Evolutionary conservation across 352 stramenopile genomes (phyloP), one percentile per base, ranked within the genome.

Genomic region (Aphanomyces invadans): DNA sequence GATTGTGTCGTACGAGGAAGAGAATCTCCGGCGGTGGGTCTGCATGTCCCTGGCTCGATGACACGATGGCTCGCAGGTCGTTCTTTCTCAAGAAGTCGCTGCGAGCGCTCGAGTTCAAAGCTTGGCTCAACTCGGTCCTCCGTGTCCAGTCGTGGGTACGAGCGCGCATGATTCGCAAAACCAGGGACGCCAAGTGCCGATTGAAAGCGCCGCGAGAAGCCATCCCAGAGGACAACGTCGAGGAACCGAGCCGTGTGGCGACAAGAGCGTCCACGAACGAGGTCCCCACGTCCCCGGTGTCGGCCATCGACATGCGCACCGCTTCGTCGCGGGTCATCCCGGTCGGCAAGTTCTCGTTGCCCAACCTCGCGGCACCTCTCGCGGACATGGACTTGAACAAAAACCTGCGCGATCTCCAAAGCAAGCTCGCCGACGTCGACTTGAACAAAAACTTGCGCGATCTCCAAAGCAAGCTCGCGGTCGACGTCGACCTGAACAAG

Each of bases 1-100:
- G 81, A 89, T 92, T 78, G 89, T 92, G 69, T 88, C 78, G 61
- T 78, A 92, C 71, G 83, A 92, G 42, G 83, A 92, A 71, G 83
- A 90, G 68, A 82, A 78, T 74, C 56, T 92, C 29, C 81, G 83
- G 25, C 81, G 83, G 60, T 67, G 39, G 3, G 19, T 42, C 1
- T 42, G 3, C 56, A 15, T 23, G n/a, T 39, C 26, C 17, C 25
- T 66, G 4, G 9, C 21, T 57, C 31, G 12, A 1, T 19, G 10
- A 12, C 4, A 19, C n/a, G 1, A 38, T 32, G 4, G 21, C 17
- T 51, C 12, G 36, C 21, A 67, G 60, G 36, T 76, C 75, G 42
- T 92, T 92, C 59, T 92, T 90, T 65, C 78, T 92, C 68, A 81
- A 89, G 68, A 89, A 89, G 69, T 86, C 77, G 5, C 83, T 92